These are phyloP conservation scores for Thermoascus crustaceus DNA, from an alignment of 2,329 filamentous ascomycete species.

Conservation along the genomic window DNA sequence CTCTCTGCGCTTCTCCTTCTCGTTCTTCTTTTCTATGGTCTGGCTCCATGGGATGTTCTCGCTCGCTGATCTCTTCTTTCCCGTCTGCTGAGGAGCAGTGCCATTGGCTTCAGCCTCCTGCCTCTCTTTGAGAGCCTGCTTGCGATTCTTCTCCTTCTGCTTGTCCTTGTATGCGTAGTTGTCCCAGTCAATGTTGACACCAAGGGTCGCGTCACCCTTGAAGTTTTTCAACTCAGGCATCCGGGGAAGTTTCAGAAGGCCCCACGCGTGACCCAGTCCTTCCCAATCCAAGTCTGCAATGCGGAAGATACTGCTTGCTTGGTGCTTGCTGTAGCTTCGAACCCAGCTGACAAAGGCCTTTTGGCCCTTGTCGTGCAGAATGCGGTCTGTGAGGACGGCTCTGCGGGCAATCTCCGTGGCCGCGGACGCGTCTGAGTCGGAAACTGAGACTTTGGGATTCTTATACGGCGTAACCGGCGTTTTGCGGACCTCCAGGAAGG, in stretches of 20 bases:
- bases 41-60: constrained; percentile 64
- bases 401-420: constrained; percentile 55
- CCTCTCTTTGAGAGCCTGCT: constrained; percentile 45
- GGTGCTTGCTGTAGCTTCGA: constrained; percentile 82
- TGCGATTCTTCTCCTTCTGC: constrained; percentile 57
- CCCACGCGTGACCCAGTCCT: constrained; percentile 75
- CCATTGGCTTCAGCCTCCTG: constrained; percentile 32
- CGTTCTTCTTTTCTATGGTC: constrained; percentile 58
- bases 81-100: constrained; percentile 31
- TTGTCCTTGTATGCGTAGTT: constrained; percentile 65
- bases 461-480: constrained; percentile 65
- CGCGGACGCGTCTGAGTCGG: constrained; percentile 51
- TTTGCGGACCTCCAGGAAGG: constrained; percentile 77
- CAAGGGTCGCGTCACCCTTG: constrained; percentile 57
- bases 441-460: constrained; percentile 49
- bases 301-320: constrained; percentile 85
- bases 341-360: constrained; percentile 91
- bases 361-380: constrained; percentile 78
- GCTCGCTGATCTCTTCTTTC: constrained; percentile 47
- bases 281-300: constrained; percentile 75
- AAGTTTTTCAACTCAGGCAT: constrained; percentile 85
- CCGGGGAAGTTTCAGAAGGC: constrained; percentile 73
- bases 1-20: constrained; percentile 54
- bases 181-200: constrained; percentile 54
- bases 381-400: constrained; percentile 49